These are phyloP conservation scores for Phanerochaete sordida DNA, from an alignment of 768 basidiomycete genomes.

Conservation along the genomic window DNA sequence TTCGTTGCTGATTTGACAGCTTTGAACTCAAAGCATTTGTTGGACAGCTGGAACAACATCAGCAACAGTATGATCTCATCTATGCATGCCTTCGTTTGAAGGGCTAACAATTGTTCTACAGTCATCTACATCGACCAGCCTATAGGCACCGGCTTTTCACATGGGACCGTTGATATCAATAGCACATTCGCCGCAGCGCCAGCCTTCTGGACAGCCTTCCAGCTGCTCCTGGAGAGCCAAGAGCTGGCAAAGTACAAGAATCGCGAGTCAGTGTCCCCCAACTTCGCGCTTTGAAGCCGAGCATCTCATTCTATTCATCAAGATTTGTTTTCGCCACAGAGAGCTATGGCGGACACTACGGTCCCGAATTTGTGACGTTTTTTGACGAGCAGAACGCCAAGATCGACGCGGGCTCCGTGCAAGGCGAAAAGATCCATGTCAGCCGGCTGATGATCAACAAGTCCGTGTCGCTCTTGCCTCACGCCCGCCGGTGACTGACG, in stretches of 20 bases:
- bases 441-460: conserved; percentile 56
- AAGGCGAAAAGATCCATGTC: conserved; percentile 50
- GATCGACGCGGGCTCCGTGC: conserved; percentile 40
- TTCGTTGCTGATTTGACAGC: not conserved
- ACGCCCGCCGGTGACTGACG: not conserved
- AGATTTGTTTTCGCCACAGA: conserved; percentile 66
- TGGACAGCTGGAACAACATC: conserved; percentile 58
- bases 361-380: conserved; percentile 59
- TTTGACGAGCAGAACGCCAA: conserved; percentile 59
- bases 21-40: no score
- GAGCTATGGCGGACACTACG: conserved; percentile 69
- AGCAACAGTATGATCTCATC: conserved; percentile 50
- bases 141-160: conserved; percentile 63
- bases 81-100: not conserved
- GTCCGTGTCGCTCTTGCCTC: conserved; percentile 12
- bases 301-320: not conserved
- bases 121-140: conserved; percentile 74
- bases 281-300: not conserved
- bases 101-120: conserved; percentile 20
- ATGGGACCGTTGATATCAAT: conserved; percentile 54
- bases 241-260: conserved; percentile 48
- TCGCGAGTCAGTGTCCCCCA: conserved; percentile 41
- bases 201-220: conserved; percentile 60
- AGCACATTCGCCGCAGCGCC: conserved; percentile 54
- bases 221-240: conserved; percentile 55